These are phyloP conservation scores for Aspergillus aculeatinus DNA, from an alignment of 2,329 filamentous ascomycete genomes.

Conservation along the genomic window DNA sequence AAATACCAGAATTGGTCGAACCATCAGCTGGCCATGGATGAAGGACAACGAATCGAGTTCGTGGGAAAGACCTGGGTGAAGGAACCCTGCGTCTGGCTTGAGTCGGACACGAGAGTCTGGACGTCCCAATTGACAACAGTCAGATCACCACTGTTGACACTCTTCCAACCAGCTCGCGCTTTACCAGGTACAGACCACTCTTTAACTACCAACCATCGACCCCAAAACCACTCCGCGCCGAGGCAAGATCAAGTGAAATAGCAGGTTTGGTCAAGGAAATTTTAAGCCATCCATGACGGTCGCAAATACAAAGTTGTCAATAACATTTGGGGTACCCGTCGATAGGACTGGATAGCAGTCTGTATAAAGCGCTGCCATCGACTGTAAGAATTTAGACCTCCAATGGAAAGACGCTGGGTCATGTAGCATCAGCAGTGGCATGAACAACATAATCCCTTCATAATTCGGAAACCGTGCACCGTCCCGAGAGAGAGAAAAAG, in stretches of 20 bases:
- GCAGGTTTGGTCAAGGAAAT: not conserved
- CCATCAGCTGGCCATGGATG: not conserved
- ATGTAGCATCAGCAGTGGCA: constrained; percentile 17
- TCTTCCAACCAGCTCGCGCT: not conserved
- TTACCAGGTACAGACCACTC: not conserved
- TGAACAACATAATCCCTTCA: constrained; percentile 14
- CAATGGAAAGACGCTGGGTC: not conserved
- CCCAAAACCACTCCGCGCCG: not conserved
- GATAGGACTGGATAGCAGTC: constrained; percentile 4
- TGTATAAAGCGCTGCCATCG: not conserved
- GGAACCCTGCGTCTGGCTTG: not conserved
- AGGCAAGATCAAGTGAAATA: too few relatives aligned
- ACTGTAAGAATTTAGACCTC: constrained; percentile 1
- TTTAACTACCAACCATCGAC: not conserved
- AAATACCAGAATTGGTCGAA: not conserved
- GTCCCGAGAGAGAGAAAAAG: constrained; percentile 12
- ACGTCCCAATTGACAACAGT: too few relatives aligned
- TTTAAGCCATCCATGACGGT: not conserved
- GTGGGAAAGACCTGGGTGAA: not conserved
- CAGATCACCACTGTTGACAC: too few relatives aligned
- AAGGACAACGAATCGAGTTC: constrained; percentile 1
- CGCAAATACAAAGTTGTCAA: constrained; percentile 4
- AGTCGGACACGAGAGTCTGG: too few relatives aligned
- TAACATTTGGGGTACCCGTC: constrained; percentile 5
- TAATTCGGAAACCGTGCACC: constrained; percentile 15